Evolutionary conservation across 148 eudicot species (phyloP), one percentile per base, ranked within the genome.

Genomic region (Fagopyrum tataricum): DNA sequence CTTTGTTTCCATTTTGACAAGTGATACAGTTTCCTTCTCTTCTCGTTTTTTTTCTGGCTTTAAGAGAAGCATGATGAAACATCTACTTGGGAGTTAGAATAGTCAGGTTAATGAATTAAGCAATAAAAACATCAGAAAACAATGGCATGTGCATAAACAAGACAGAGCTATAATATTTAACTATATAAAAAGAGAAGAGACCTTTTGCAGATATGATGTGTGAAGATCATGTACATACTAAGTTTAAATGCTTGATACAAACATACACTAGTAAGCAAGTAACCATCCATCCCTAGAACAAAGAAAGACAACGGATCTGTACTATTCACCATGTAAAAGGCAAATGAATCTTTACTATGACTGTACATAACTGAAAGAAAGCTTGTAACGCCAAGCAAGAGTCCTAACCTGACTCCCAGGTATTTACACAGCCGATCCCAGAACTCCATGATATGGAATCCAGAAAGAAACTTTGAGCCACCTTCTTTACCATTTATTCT

Each of bases 401-500:
- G 81, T 67, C 74, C 94, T 80, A 80, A 93, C 98, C 98, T 89
- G 91, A 89, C 95, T 77, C 92, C 95, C 61, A 93, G 97, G 56
- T 84, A 81, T 73, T 74, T 85, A 84, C 98, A 93, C 10, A 93
- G 81, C n/a, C 98, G 89, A 79, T 93, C 97, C 98, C 98, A 93
- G 76, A 93, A 91, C 79, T 84, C 87, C 98, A 94, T 91, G 78
- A 94, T 94, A 76, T 86, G 88, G 74, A 81, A 77, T 40, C 98
- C 98, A 21, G 97, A 89, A 70, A 94, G 98, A 17, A 91, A 52
- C 79, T 82, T 78, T 18, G 98, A 94, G 39, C 98, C 98, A 75
- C 98, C 97, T 82, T 94, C 97, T 79, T 86, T 82, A 64, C 98
- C 98, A 79, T 91, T 91, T 73, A 94, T 90, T 71, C 98, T 85